Evolutionary conservation across 2,329 filamentous ascomycete genomes (phyloP).

Genomic region (Albifimbria verrucaria): DNA sequence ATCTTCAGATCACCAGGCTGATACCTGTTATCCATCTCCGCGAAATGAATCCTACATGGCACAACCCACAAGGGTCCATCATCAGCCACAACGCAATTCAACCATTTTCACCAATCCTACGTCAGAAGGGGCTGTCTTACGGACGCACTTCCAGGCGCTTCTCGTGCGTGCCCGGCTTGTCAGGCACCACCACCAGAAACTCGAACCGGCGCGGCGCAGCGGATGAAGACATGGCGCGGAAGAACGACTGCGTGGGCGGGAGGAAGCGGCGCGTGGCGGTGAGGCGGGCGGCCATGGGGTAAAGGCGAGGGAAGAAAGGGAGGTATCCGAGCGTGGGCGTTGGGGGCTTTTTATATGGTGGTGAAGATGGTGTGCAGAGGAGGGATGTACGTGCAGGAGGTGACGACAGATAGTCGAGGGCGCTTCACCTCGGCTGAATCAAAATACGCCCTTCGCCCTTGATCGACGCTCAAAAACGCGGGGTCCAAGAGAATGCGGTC

Average conservation of each 20-base stretch:
- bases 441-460: no score
- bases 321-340: no score
- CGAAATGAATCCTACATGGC: neutral
- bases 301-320: neutral
- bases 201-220: constrained; percentile 43
- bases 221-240: constrained; percentile 25
- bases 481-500: no score
- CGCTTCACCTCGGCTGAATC: no score
- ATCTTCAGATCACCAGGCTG: constrained; percentile 54
- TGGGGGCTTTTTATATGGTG: no score
- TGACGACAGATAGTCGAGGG: no score
- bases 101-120: constrained; percentile 7
- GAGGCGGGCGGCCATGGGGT: constrained; percentile 10
- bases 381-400: no score
- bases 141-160: constrained; percentile 60
- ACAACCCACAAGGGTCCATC: no score
- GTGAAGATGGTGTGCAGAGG: no score
- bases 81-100: no score
- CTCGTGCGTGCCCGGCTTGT: constrained; percentile 56
- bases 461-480: no score
- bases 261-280: constrained; percentile 8
- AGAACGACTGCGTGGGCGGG: constrained; percentile 4
- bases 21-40: neutral
- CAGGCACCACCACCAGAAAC: constrained; percentile 68
- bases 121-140: constrained; percentile 32